Evolutionary conservation across 2,329 filamentous ascomycete genomes (phyloP), one percentile per base, ranked within the genome.

Genomic region (Colletotrichum eleusines): DNA sequence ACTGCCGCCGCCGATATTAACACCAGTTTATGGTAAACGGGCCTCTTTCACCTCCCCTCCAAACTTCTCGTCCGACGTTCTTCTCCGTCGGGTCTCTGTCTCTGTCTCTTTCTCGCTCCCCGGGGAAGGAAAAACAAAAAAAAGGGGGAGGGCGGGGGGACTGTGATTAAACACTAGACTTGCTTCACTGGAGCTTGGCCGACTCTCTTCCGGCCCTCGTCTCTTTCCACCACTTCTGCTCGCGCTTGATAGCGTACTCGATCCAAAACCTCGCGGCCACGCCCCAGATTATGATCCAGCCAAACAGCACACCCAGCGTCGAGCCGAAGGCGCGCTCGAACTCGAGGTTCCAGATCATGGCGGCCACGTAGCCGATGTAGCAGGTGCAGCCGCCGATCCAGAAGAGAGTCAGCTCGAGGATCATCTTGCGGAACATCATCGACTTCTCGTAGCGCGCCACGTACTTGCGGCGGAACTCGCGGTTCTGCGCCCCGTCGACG

Each of bases 381-480:
- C 51, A 57, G 2, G 64, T 58, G 64, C 68, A 71, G 1, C 68
- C 68, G 44, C 68, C 68, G 64, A 71, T 71, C 68, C 68, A 71
- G 53, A 71, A 71, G 28, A 71, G 44, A 14, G 68, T 71, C 51
- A 71, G 26, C 51, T 71, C 68, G 20, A 71, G 68, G 20, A 71
- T 71, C 68, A 71, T 71, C 64, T 71, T 71, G 44, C 53, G 68
- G 53, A 71, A 71, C 64, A 68, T 68, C 64, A 71, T 71, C 5
- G 68, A 71, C 68, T 71, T 71, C 23, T 71, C 50, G 58, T 71
- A 71, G 28, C 68, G 68, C 44, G 68, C 68, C 5, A 71, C 68
- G 58, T 68, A 71, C 2, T 31, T 54, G 59, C 58, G 62, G 64
- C 68, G 68, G 64, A 71, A 71, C 20, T 71, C 68, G 26, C 68